Base-by-base conservation (phyloP, 192 early-diverging fungal genomes). In the Rhizoclosmatium sp. region DNA sequence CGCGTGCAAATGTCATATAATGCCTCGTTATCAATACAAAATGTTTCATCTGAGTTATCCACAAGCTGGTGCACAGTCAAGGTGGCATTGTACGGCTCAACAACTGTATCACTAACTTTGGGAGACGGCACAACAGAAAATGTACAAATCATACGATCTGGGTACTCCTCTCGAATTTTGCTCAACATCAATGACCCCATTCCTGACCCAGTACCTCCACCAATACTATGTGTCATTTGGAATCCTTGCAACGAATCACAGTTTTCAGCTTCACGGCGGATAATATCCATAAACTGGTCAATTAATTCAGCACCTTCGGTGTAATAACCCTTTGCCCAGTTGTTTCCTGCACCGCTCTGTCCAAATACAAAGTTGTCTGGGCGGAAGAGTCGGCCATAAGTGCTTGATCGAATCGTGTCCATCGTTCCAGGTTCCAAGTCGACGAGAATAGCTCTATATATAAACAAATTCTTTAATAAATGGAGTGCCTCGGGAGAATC, bases 21-120 rank as follows among this genome's bases (percentile, higher is more conserved):
- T 54, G 98, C 98, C 85, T 99, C 96, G 87, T 99, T 99, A 85
- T 99, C 98, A 76, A 99, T 98, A 89, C 97, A 98, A 90, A 98
- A 99, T 51, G 97, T 97, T 89, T 96, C 95, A 84, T 99, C 98
- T 71, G 95, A 96, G 93, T 99, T 98, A 82, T 99, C 97, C 44
- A 99, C 97, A 67, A 98, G 91, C 83, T 98, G 97, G 88, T 99
- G 97, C 59, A 98, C 94, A 16, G 96, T 95, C 65, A 99, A 91
- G 14, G 95, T 96, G 47, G 98, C 96, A 82, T 99, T 99, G 91
- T 99, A 99, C 65, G 98, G 96, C 88, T 99, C 98, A 71, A 99
- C 97, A 66, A 99, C 95, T 45, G 98, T 97, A 82, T 98, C 97
- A 21, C 96, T 98, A 10, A 97, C 94, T 91, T 98, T 98, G 82